Evolutionary conservation across 2,329 filamentous ascomycete species (phyloP), one percentile per base, ranked within the genome.

Genomic region (Thielaviopsis musarum): DNA sequence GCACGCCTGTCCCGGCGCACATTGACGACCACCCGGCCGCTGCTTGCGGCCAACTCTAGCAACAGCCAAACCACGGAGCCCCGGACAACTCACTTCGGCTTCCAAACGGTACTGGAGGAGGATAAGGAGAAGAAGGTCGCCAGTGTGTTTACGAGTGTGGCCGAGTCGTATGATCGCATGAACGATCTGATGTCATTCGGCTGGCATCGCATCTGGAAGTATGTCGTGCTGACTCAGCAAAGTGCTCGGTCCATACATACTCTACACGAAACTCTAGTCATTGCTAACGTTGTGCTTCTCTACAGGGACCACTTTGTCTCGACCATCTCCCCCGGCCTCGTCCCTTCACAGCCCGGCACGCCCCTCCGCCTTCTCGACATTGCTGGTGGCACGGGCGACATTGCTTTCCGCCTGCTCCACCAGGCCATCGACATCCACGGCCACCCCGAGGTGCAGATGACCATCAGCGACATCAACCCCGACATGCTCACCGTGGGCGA

Each of bases 151-250:
- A 91, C 88, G 71, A 96, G 87, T 65, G 93, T 98, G 49, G 93
- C 93, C 65, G 84, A 88, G 63, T 89, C 87, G 19, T 98, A 98
- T 74, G 93, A 98, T 72, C 86, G 85, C 63, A 98, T 98, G 93
- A 98, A 98, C 74, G 93, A 98, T 71, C 80, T 97, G 65, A 98
- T 98, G 93, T 97, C 93, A 7, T 81, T 98, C 54, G 93, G 93
- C 59, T 91, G 95, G 73, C 93, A 98, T 72, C 87, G 93, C 52
- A 76, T 98, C 45, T 98, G 93, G 93, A 98, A 85, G 81, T 81
- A 65, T 56, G 77, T 71, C 54, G 13, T 28, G 10, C 41, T 34
- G 12, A 21, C 10, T 53, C 2, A 28, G 2, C 22, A 53, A 41
- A 41, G 9, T 9, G 34, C 2, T 9, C 15, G 34, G 34, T 9